Evolutionary conservation across 305 asterid genomes (phyloP).

Genomic region (Striga hermonthica): DNA sequence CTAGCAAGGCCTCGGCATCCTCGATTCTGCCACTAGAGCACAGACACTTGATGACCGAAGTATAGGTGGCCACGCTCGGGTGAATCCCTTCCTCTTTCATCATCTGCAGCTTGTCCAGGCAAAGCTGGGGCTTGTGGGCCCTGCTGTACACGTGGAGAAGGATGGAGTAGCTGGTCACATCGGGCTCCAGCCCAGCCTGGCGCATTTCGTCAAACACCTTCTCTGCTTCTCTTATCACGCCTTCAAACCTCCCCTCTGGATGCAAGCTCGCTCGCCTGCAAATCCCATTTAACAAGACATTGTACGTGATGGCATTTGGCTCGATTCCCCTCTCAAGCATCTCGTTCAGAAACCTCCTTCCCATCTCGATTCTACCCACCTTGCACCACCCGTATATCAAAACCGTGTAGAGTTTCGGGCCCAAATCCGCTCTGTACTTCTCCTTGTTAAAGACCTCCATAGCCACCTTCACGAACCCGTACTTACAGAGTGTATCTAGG

Average conservation of each 20-base stretch:
- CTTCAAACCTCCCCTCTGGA: slow-evolving; percentile 66
- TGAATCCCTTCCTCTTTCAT: slow-evolving; percentile 70
- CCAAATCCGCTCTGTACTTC: slow-evolving; percentile 54
- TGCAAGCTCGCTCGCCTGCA: slow-evolving; percentile 82
- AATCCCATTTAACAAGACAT: slow-evolving; percentile 76
- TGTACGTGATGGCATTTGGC: slow-evolving; percentile 69
- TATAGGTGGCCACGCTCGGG: slow-evolving; percentile 62
- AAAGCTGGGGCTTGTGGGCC: slow-evolving; percentile 78
- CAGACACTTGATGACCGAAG: slow-evolving; percentile 78
- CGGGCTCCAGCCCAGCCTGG: slow-evolving; percentile 68
- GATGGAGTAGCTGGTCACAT: slow-evolving; percentile 73
- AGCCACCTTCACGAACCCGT: slow-evolving; percentile 73
- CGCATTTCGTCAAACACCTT: slow-evolving; percentile 64
- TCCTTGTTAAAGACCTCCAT: slow-evolving; percentile 71
- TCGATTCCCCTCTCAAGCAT: slow-evolving; percentile 66
- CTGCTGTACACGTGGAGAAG: slow-evolving; percentile 78
- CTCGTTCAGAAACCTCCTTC: slow-evolving; percentile 59
- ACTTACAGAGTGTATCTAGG: slow-evolving; percentile 86
- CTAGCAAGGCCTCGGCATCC: slow-evolving; percentile 65
- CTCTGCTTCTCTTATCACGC: slow-evolving; percentile 72
- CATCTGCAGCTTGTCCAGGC: slow-evolving; percentile 62
- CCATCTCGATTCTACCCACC: slow-evolving; percentile 64
- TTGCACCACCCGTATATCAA: slow-evolving; percentile 89
- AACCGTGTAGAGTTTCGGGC: slow-evolving; percentile 62
- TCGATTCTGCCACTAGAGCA: slow-evolving; percentile 72